Base-by-base conservation (phyloP, 352 stramenopile species). In the Globisporangium solare region DNA sequence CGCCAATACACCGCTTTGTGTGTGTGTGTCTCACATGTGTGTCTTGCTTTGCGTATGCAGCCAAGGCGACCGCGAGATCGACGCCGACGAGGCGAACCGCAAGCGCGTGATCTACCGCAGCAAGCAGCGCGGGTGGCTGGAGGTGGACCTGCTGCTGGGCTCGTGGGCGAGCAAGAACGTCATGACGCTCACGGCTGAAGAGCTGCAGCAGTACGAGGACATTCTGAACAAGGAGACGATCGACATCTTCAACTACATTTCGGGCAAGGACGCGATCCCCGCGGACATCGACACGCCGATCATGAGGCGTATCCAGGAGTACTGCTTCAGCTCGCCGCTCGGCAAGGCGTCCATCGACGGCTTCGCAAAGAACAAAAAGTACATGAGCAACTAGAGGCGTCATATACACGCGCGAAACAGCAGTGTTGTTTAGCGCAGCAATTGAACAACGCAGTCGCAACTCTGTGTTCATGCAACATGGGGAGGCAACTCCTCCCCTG, bases 201-300 rank as follows among this genome's bases (percentile, higher is more conserved):
- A 98, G 64, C 67, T 98, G 22, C 67, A 96, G 65, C 72, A 98
- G 64, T 99, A 97, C 76, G 95, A 99, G 68, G 76, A 86, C 58
- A 97, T 98, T 71, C 73, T 98, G 31, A 98, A 98, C 74, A 79
- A 95, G 63, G 95, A 99, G 74, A 99, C 95, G 10, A 97, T 98
- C 66, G 95, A 99, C 79, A 99, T 98, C 68, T 98, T 97, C 79
- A 98, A 98, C 74, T 94, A 97, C 59, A 92, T 98, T 61, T 97
- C 92, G 6, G 78, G 91, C 50, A 90, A 97, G 64, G 82, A 81
- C 56, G 55, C 76, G 56, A 70, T 97, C 35, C 95, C 95, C 0
- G 73, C 87, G 42, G 61, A 68, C 51, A 61, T 96, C n/a, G 67
- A 93, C 60, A 93, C 82, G 31, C 81, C 86, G 37, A 76, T 98